Percentiles rank a stretch among this genome's conserved stretches.
These are phyloP conservation scores for Calonectria pauciramosa DNA, from an alignment of 2,329 filamentous ascomycete species.

Conservation along the genomic window DNA sequence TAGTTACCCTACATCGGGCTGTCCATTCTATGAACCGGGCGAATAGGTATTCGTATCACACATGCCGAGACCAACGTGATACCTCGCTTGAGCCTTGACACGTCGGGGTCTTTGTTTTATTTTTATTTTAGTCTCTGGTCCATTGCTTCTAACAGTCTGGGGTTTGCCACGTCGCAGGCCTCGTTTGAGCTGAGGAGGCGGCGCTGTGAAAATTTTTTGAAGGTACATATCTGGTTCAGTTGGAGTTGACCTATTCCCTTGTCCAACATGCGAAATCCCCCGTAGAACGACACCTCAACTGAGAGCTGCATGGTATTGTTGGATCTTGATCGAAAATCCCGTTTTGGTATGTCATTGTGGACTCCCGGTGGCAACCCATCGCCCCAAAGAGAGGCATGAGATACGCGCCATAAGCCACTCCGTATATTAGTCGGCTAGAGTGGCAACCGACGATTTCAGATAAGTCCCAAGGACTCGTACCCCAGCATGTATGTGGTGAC, in stretches of 20 bases:
- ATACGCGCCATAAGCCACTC: not conserved
- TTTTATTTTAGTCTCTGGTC: no score
- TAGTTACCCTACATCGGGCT: constrained; percentile 2
- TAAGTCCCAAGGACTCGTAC: constrained; percentile 13
- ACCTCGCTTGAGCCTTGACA: not conserved
- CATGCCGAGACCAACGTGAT: not conserved
- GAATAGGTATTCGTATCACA: not conserved
- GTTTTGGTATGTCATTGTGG: constrained; percentile 7
- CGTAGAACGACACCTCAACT: not conserved
- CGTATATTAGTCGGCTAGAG: not conserved
- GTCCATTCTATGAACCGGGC: not conserved
- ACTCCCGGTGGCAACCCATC: constrained; percentile 8
- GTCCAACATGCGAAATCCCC: not conserved
- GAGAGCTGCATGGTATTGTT: constrained; percentile 1
- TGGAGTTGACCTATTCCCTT: not conserved
- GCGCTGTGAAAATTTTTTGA: not conserved
- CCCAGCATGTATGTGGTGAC: constrained; percentile 13
- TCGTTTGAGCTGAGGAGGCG: not conserved
- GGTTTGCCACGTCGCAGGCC: constrained; percentile 1
- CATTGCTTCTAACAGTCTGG: not conserved
- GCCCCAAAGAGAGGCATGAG: not conserved
- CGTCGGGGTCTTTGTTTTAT: not conserved
- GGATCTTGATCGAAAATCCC: not conserved
- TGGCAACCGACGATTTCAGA: not conserved
- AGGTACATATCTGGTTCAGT: not conserved